Evolutionary conservation across 768 basidiomycete species (phyloP).

Genomic region (Termitomyces sp.): DNA sequence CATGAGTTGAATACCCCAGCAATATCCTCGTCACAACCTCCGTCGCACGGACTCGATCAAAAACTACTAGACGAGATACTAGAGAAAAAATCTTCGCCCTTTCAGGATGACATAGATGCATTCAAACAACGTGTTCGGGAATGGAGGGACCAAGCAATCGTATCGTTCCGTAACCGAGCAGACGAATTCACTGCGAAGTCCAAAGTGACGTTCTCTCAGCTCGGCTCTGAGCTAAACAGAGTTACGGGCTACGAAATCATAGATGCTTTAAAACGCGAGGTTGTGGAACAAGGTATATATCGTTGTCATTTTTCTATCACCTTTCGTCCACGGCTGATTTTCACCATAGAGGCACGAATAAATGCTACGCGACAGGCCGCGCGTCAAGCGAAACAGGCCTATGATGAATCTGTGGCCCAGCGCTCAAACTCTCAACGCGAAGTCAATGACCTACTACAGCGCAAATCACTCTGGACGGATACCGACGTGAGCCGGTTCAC

Average conservation of each 20-base stretch:
- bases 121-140: slow-evolving; percentile 37
- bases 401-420: slow-evolving; percentile 73
- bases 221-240: slow-evolving; percentile 77
- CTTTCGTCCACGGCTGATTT: not conserved
- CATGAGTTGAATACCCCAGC: slow-evolving; percentile 2
- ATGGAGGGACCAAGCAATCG: slow-evolving; percentile 43
- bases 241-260: slow-evolving; percentile 92
- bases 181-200: slow-evolving; percentile 55
- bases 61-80: slow-evolving; percentile 1
- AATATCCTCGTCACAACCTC: slow-evolving; percentile 8
- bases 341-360: slow-evolving; percentile 63
- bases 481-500: slow-evolving; percentile 86
- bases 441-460: slow-evolving; percentile 90
- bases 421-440: slow-evolving; percentile 89
- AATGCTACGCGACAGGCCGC: slow-evolving; percentile 61
- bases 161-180: slow-evolving; percentile 44
- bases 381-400: slow-evolving; percentile 63
- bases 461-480: slow-evolving; percentile 93
- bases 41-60: slow-evolving; percentile 4
- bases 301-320: not conserved
- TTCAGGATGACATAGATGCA: slow-evolving; percentile 27
- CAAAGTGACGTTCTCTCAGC: slow-evolving; percentile 57
- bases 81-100: slow-evolving; percentile 9
- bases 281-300: slow-evolving; percentile 74
- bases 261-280: slow-evolving; percentile 70